Evolutionary conservation across 1,284 basidiomycete species (phyloP), one percentile per base, ranked within the genome.

Genomic region (Schizopora paradoxa): DNA sequence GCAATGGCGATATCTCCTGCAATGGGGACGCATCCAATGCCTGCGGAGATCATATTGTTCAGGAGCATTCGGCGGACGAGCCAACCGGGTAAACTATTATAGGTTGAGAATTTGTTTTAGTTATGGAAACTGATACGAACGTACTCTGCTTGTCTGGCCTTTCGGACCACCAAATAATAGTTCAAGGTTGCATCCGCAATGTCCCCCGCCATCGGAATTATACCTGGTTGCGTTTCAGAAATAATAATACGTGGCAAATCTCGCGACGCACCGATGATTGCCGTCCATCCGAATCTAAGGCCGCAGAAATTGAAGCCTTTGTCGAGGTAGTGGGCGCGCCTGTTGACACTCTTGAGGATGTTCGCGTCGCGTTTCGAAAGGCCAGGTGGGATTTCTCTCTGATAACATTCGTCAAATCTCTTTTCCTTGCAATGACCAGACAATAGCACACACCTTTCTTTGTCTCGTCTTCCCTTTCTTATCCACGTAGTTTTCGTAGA

Each of bases 321-420:
- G 72, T 98, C 94, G 45, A 98, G 84, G 60, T 86, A 80, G 61
- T 93, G 91, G 0, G 94, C 93, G 6, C 93, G 74, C 42, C 73
- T 69, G 60, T 89, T 79, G 35, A 94, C 79, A 14, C 82, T 77
- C 55, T 74, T 76, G 42, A 93, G 71, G 41, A 91, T 82, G 54
- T 79, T 80, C n/a, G 76, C 76, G 51, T 96, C 91, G 25, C 83
- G 74, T 25, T 73, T 64, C 0, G 89, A 87, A 3, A 96, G 74
- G 0, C 91, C 92, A 6, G 82, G 79, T 0, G 91, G 91, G 0
- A 82, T 62, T 5, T 74, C 73, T 42, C 88, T 76, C 88, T 91
- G 49, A 10, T 23, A 36, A 32, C 38, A 33, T 23, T 14, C 21
- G 14, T 7, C 16, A 45, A 33, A 38, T 26, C 6, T 36, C 32